These are phyloP conservation scores for Phytophthora rubi DNA, from an alignment of 352 stramenopile species.

Conservation along the genomic window DNA sequence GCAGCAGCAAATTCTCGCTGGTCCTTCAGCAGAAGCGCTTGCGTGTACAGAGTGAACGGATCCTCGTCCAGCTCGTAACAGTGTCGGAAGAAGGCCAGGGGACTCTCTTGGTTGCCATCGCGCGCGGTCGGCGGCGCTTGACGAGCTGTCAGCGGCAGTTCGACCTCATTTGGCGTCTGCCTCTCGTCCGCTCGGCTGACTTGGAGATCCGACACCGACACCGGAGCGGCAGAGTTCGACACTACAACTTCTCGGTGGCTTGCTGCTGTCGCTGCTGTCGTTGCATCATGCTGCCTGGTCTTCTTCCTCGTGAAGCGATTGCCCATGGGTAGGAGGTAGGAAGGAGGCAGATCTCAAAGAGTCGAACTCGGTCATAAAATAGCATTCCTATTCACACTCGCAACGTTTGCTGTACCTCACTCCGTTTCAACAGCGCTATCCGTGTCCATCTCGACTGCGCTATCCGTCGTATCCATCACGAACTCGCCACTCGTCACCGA, in stretches of 20 bases:
- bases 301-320: constrained; percentile 36
- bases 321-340: constrained; percentile 20
- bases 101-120: constrained; percentile 24
- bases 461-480: constrained; percentile 25
- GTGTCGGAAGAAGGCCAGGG: constrained; percentile 35
- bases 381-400: not conserved
- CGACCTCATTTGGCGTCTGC: not conserved
- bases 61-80: constrained; percentile 28
- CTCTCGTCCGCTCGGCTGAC: no score
- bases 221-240: not conserved
- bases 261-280: not conserved
- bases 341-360: not conserved
- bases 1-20: constrained; percentile 40
- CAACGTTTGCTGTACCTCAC: not conserved
- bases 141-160: constrained; percentile 6
- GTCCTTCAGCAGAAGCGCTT: constrained; percentile 52
- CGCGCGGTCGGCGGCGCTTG: constrained; percentile 19
- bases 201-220: not conserved
- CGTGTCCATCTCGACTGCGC: constrained; percentile 21
- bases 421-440: constrained; percentile 27
- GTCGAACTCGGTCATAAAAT: no score
- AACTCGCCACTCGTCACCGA: constrained; percentile 21
- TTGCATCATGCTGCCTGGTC: not conserved
- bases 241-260: not conserved
- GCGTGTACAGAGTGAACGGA: constrained; percentile 45